Evolutionary conservation across 1,284 basidiomycete genomes (phyloP).

Genomic region (Marasmius tenuissimus): DNA sequence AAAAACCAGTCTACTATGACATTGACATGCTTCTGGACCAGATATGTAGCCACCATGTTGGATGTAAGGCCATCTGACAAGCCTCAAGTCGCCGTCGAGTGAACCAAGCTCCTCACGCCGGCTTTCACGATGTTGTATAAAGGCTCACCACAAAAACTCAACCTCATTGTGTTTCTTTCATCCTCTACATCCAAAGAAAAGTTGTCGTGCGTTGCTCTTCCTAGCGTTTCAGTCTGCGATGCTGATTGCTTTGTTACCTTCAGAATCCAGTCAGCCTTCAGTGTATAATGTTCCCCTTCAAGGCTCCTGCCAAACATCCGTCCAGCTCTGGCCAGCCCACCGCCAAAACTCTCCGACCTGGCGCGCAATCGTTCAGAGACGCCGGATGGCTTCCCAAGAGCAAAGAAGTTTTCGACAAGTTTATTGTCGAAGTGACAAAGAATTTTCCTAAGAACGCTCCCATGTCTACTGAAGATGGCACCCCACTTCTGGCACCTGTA

Average conservation of each 20-base stretch:
- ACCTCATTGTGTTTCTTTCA: no score
- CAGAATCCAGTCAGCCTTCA: not conserved
- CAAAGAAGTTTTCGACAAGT: not conserved
- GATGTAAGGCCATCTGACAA: no score
- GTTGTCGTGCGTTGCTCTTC: no score
- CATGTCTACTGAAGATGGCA: not conserved
- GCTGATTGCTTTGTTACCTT: not conserved
- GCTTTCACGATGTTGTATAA: no score
- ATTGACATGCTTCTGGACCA: no score
- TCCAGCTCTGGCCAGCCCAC: not conserved
- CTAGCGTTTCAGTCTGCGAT: no score
- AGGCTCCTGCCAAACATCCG: not conserved
- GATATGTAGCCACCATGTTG: no score
- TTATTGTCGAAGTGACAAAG: not conserved
- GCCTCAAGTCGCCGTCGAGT: no score
- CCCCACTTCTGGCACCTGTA: conserved; percentile 17
- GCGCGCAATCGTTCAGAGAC: not conserved
- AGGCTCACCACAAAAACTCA: no score
- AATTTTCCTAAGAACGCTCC: not conserved
- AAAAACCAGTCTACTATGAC: no score
- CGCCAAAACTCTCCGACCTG: conserved; percentile 6
- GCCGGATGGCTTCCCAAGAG: conserved; percentile 2
- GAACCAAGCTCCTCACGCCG: no score
- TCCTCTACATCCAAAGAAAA: no score
- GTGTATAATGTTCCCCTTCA: not conserved